Base-by-base conservation (phyloP, 78 protist genomes). In the Polysphondylium violaceum region DNA sequence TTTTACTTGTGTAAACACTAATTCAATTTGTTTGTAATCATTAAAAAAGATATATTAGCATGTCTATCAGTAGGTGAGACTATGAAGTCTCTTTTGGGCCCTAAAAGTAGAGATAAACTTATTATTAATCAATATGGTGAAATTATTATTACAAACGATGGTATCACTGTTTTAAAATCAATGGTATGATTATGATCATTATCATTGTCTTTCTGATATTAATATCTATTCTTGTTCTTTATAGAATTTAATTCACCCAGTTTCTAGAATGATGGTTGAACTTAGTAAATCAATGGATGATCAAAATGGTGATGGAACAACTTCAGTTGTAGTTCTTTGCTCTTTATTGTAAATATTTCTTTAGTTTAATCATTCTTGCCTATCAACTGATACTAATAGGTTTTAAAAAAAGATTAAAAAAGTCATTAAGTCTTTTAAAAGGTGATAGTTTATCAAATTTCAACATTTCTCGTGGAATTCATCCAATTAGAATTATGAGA, bases 291-390 rank as follows among this genome's bases (percentile, higher is more conserved):
- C 81, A 9, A 83, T 83, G 90, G 90, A 83, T 58, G 60, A 68
- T 40, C 90, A 83, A 36, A 83, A 83, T 83, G 90, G 90, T 31
- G 90, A 83, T 41, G 90, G 90, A 21, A 83, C 90, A 6, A 83
- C 90, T 2, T 69, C 79, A 2, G 90, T 83, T 41, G 78, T 83
- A 8, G 41, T 83, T 8, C 43, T 83, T 35, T 40, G 69, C n/a
- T 63, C 90, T n/a, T 41, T 69, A 0, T 56, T 83, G 27, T 68
- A 41, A 7, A 55, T 61, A 29, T 29, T 29, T 19, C 23, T 61
- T 61, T 5, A 5, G 19, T 25, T 7, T 61, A 12, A 25, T 7
- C n/a, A 3, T 7, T 12, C 69, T 61, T 56, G 8, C 16, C 8
- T 17, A 56, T 56, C 21, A 6, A 56, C 12, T 56, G 12, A 16